These are phyloP conservation scores for Danielia reshetovae DNA, from an alignment of 805 yeast species.

Conservation along the genomic window DNA sequence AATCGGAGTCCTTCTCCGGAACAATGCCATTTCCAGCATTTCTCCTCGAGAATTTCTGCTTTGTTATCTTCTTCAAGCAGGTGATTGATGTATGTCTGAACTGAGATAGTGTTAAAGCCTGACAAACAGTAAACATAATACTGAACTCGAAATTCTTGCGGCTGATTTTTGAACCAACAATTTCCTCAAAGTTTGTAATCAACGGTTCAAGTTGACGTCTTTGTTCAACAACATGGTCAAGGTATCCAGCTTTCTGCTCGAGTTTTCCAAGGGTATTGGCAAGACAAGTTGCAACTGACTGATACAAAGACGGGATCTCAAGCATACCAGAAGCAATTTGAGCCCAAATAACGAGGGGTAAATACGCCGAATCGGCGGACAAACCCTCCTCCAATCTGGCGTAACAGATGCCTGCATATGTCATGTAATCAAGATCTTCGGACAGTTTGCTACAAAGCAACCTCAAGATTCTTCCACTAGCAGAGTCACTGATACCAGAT, in stretches of 20 bases:
- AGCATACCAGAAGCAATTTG: slow-evolving; percentile 9
- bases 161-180: slow-evolving; percentile 36
- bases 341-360: slow-evolving; percentile 50
- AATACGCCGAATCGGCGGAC: slow-evolving; percentile 40
- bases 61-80: slow-evolving; percentile 42
- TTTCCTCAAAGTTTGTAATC: slow-evolving; percentile 40
- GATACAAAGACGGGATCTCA: slow-evolving; percentile 11
- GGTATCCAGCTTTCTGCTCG: slow-evolving; percentile 19
- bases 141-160: slow-evolving; percentile 49
- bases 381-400: slow-evolving; percentile 49
- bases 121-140: slow-evolving; percentile 44
- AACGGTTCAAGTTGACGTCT: slow-evolving; percentile 38
- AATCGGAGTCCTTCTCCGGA: background rate
- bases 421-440: slow-evolving; percentile 24
- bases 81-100: slow-evolving; percentile 47
- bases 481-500: slow-evolving; percentile 56
- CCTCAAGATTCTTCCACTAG: slow-evolving; percentile 31
- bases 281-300: slow-evolving; percentile 19
- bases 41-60: slow-evolving; percentile 24
- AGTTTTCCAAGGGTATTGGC: slow-evolving; percentile 25
- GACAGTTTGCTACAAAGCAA: slow-evolving; percentile 19
- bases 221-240: slow-evolving; percentile 27
- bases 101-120: slow-evolving; percentile 58
- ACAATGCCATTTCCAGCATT: background rate
- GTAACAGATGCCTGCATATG: slow-evolving; percentile 42